A percentile compares a stretch with the other conserved stretches of the same genome.
Conservation (phyloP, 495 filamentous ascomycete species). For the Aspergillus nanangensis region DNA sequence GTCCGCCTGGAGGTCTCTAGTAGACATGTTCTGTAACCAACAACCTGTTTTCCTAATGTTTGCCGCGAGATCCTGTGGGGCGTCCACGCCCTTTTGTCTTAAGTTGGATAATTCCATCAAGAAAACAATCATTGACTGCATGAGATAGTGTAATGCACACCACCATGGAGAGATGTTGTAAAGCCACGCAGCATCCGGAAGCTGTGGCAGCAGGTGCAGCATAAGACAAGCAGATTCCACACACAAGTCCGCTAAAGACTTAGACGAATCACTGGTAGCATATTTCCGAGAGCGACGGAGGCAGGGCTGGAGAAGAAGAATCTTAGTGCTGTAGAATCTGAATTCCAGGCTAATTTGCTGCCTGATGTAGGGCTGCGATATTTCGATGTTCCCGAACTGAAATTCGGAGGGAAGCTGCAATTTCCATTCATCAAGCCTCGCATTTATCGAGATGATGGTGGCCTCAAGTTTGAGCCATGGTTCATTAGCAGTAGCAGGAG, state of each 20-base stretch:
- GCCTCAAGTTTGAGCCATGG: slow-evolving; percentile 48
- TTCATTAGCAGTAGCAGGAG: slow-evolving; percentile 38
- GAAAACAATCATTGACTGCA: slow-evolving; percentile 49
- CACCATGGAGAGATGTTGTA: slow-evolving; percentile 52
- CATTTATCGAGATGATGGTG: slow-evolving; percentile 41
- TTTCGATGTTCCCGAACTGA: slow-evolving; percentile 29
- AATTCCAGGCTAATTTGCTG: slow-evolving; percentile 36
- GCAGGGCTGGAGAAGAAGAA: slow-evolving; percentile 53
- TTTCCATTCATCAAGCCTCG: slow-evolving; percentile 44
- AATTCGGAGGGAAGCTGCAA: slow-evolving; percentile 38
- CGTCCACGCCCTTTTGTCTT: not conserved
- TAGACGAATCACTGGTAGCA: not conserved
- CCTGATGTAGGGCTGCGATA: slow-evolving; percentile 12
- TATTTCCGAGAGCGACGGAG: slow-evolving; percentile 38
- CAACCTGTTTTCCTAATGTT: not conserved
- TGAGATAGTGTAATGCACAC: slow-evolving; percentile 52
- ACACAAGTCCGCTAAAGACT: slow-evolving; percentile 33
- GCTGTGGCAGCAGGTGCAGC: slow-evolving; percentile 39
- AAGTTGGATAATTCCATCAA: slow-evolving; percentile 41
- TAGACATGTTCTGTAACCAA: not conserved
- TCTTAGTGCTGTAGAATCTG: slow-evolving; percentile 48
- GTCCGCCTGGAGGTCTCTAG: not conserved
- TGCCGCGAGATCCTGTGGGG: not conserved
- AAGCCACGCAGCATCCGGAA: slow-evolving; percentile 26
- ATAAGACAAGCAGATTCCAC: slow-evolving; percentile 45